Evolutionary conservation across 1,284 basidiomycete species (phyloP).

Genomic region (Phaffia rhodozyma): DNA sequence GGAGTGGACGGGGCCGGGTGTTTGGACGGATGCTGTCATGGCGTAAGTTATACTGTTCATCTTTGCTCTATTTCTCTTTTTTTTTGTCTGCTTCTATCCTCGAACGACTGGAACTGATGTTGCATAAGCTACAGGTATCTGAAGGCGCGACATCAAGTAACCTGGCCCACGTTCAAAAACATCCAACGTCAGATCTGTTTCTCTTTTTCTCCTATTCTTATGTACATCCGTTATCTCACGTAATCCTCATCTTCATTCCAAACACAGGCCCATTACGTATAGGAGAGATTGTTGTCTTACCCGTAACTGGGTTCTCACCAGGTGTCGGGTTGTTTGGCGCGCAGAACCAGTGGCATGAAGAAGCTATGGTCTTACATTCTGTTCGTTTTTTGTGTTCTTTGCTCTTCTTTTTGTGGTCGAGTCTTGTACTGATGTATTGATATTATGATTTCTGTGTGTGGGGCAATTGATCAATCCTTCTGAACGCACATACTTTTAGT

Average conservation of each 20-base stretch:
- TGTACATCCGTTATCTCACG: background rate
- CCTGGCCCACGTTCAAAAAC: constrained; percentile 32
- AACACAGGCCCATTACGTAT: constrained; percentile 28
- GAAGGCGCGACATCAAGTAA: constrained; percentile 26
- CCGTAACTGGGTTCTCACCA: constrained; percentile 37
- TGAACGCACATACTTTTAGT: too few species aligned
- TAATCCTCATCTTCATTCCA: background rate
- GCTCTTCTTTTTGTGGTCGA: too few species aligned
- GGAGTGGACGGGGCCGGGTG: constrained; percentile 35
- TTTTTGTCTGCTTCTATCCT: background rate
- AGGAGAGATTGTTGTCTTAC: constrained; percentile 34
- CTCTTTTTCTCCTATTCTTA: background rate
- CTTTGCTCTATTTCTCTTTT: constrained; percentile 13
- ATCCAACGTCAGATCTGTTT: constrained; percentile 16
- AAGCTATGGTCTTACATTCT: constrained; percentile 1
- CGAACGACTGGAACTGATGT: too few species aligned
- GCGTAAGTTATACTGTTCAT: constrained; percentile 20
- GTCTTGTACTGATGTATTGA: too few species aligned
- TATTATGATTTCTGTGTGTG: too few species aligned
- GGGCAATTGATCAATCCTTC: too few species aligned
- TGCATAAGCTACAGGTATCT: constrained; percentile 26
- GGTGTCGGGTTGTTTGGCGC: constrained; percentile 36
- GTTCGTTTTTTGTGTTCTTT: too few species aligned
- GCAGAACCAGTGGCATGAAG: constrained; percentile 24
- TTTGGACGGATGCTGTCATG: constrained; percentile 34